These are phyloP conservation scores for Vaccinium darrowii DNA, from an alignment of 148 eudicot genomes.

Conservation along the genomic window DNA sequence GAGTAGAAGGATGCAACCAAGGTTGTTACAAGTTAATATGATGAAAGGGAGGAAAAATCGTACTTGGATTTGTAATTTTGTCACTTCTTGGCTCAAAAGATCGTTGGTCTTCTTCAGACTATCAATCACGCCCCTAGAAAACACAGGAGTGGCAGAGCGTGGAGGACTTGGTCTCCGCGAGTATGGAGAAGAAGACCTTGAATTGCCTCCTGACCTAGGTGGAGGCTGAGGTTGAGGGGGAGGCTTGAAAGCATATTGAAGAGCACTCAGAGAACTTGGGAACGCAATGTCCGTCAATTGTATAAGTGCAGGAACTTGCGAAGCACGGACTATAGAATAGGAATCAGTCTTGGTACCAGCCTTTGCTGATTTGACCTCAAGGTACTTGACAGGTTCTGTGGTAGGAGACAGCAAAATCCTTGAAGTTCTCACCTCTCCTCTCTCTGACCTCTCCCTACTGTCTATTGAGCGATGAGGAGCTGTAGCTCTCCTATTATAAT, in stretches of 20 bases:
- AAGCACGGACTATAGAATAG: slow-evolving; percentile 58
- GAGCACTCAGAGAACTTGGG: slow-evolving; percentile 67
- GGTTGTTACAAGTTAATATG: background rate
- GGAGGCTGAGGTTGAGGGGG: slow-evolving; percentile 32
- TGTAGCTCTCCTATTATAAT: slow-evolving; percentile 32
- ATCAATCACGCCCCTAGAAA: slow-evolving; percentile 72
- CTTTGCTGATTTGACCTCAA: slow-evolving; percentile 57
- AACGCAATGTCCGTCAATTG: slow-evolving; percentile 68
- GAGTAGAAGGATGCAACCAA: background rate
- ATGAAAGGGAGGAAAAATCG: background rate
- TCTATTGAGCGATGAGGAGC: slow-evolving; percentile 47
- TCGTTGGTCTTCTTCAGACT: slow-evolving; percentile 80
- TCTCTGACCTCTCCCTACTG: slow-evolving; percentile 40
- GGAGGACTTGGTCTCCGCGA: slow-evolving; percentile 75
- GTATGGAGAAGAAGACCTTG: slow-evolving; percentile 63
- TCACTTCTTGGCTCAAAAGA: slow-evolving; percentile 71
- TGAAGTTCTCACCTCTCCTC: slow-evolving; percentile 40
- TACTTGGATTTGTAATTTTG: slow-evolving; percentile 76
- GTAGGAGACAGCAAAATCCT: slow-evolving; percentile 45
- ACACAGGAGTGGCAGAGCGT: slow-evolving; percentile 56
- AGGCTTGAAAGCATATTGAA: slow-evolving; percentile 63
- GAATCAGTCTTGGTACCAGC: slow-evolving; percentile 41
- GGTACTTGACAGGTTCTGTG: slow-evolving; percentile 71
- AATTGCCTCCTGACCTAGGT: slow-evolving; percentile 28
- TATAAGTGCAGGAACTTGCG: slow-evolving; percentile 70